Evolutionary conservation across 2,329 filamentous ascomycete species (phyloP).

Genomic region (Phyllosticta ampelicida): DNA sequence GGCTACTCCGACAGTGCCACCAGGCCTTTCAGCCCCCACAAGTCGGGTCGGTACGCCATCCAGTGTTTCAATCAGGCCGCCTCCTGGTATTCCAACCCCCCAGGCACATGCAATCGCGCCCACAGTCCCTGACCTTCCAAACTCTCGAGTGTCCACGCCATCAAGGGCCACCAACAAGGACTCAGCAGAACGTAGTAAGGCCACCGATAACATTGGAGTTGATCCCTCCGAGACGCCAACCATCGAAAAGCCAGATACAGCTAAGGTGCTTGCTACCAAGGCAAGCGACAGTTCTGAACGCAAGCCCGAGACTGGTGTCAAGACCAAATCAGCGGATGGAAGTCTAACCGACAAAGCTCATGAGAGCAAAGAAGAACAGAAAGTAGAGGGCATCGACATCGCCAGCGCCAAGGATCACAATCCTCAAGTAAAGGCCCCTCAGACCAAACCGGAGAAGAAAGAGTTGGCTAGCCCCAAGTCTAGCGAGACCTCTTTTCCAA

Average conservation of each 20-base stretch:
- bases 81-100: slow-evolving; percentile 5
- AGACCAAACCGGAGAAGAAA: background rate
- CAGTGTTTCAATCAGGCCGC: slow-evolving; percentile 7
- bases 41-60: slow-evolving; percentile 11
- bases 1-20: slow-evolving; percentile 36
- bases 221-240: slow-evolving; percentile 9
- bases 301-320: background rate
- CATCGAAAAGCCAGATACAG: slow-evolving; percentile 7
- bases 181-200: slow-evolving; percentile 7
- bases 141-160: slow-evolving; percentile 6
- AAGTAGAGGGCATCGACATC: background rate
- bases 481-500: background rate
- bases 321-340: background rate
- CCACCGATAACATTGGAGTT: slow-evolving; percentile 6
- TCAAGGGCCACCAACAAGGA: slow-evolving; percentile 5
- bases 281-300: background rate
- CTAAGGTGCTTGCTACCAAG: slow-evolving; percentile 5
- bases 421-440: background rate
- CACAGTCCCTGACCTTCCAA: slow-evolving; percentile 7
- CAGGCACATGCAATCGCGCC: slow-evolving; percentile 4
- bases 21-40: slow-evolving; percentile 30
- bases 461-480: background rate
- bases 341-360: background rate
- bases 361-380: background rate
- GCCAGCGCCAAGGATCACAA: background rate